Conservation (phyloP, 768 basidiomycete genomes). For the Termitomyces titanicus region DNA sequence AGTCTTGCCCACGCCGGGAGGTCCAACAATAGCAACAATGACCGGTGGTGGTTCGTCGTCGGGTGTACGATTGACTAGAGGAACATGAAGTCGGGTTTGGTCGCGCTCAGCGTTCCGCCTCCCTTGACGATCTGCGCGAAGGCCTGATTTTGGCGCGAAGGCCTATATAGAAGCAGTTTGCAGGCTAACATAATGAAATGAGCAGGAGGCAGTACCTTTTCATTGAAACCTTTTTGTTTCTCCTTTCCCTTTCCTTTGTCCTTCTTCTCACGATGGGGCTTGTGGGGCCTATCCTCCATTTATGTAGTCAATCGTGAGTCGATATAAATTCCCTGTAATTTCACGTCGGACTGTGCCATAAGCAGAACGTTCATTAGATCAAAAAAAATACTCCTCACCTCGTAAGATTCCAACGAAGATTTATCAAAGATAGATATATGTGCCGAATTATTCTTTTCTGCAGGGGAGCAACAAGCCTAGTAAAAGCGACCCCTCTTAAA, state of each 20-base stretch:
- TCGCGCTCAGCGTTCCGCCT: conserved; percentile 90
- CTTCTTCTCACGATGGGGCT: conserved; percentile 84
- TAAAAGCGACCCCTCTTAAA: not conserved
- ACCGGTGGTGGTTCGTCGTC: conserved; percentile 90
- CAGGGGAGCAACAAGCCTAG: not conserved
- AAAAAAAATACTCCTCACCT: not conserved
- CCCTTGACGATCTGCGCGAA: conserved; percentile 84
- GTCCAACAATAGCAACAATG: conserved; percentile 92
- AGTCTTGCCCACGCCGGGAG: conserved; percentile 95
- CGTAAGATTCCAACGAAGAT: not conserved
- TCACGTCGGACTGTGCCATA: not conserved
- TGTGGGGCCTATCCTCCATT: conserved; percentile 80
- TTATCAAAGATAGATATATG: not conserved
- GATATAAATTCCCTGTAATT: not conserved
- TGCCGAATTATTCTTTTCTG: not conserved
- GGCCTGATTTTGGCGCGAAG: conserved; percentile 89
- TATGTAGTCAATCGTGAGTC: not conserved
- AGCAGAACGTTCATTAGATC: not conserved
- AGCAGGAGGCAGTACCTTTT: conserved; percentile 56
- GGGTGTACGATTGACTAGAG: conserved; percentile 92
- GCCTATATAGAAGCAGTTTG: conserved; percentile 45
- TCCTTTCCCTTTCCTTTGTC: conserved; percentile 66
- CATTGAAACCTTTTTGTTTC: conserved; percentile 79
- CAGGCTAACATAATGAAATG: not conserved
- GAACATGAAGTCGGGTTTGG: conserved; percentile 94